phyloP scores from a whole-genome alignment of 164 flowering plant species.

The Nelumbo lutea region DNA sequence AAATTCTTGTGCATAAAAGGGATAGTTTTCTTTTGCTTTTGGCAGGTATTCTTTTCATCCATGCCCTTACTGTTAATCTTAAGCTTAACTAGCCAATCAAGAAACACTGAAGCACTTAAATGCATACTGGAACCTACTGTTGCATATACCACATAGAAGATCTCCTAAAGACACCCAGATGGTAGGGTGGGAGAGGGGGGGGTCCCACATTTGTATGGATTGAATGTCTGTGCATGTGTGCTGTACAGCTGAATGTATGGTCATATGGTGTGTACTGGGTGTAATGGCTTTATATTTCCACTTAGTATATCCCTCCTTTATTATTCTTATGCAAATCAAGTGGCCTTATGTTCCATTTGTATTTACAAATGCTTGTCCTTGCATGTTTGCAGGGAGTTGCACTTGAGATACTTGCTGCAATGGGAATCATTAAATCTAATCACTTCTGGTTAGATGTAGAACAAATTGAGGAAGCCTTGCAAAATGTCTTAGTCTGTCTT shows the following conservation, averaged over 20 bases:
- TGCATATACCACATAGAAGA: too few relatives aligned
- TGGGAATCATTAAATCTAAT: conserved; percentile 62
- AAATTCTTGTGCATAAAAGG: conserved; percentile 97
- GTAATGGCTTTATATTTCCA: too few relatives aligned
- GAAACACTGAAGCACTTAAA: too few relatives aligned
- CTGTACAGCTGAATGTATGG: neutral
- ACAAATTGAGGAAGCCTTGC: conserved; percentile 75
- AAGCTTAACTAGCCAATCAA: too few relatives aligned
- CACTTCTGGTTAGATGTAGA: conserved; percentile 93
- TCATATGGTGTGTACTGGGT: too few relatives aligned
- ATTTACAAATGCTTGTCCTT: conserved; percentile 4
- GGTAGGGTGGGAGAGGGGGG: too few relatives aligned
- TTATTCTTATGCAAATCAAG: neutral
- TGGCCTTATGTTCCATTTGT: neutral
- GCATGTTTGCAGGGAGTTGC: conserved; percentile 57
- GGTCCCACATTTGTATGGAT: too few relatives aligned
- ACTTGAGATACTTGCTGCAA: conserved; percentile 55
- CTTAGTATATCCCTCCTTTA: neutral
- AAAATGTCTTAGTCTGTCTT: conserved; percentile 68
- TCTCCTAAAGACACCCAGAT: too few relatives aligned
- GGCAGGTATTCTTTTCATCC: conserved; percentile 66
- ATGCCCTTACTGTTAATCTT: too few relatives aligned
- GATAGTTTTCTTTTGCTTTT: conserved; percentile 94
- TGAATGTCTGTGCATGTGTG: neutral
- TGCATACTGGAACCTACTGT: too few relatives aligned